Conservation (phyloP, 495 filamentous ascomycete species). For the Hypoxylon crocopeplum region DNA sequence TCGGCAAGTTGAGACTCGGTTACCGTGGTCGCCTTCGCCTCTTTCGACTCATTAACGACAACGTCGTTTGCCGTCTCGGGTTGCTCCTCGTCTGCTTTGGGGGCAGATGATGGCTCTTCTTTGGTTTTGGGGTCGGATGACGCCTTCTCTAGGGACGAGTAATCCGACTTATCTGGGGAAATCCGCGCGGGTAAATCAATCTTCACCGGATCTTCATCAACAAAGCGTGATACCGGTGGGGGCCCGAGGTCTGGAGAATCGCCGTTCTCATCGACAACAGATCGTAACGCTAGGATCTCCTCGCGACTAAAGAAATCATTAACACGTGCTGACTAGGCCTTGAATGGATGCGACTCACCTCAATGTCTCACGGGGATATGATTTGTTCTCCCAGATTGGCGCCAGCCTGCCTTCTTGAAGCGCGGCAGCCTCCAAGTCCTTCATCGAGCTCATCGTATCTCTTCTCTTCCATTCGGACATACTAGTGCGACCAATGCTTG, state of each 20-base stretch:
- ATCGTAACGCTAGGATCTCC: slow-evolving; percentile 56
- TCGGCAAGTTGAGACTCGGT: slow-evolving; percentile 6
- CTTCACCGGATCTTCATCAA: slow-evolving; percentile 68
- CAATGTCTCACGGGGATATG: slow-evolving; percentile 73
- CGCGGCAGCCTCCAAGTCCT: slow-evolving; percentile 60
- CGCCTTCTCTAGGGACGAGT: slow-evolving; percentile 25
- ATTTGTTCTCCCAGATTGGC: slow-evolving; percentile 83
- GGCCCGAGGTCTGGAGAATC: slow-evolving; percentile 73
- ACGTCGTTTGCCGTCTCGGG: slow-evolving; percentile 12
- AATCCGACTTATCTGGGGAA: slow-evolving; percentile 20
- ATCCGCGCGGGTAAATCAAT: slow-evolving; percentile 49
- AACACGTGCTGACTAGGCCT: slow-evolving; percentile 20
- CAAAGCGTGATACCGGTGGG: slow-evolving; percentile 67
- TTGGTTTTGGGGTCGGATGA: slow-evolving; percentile 17
- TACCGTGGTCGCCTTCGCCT: slow-evolving; percentile 36
- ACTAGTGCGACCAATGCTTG: slow-evolving; percentile 42
- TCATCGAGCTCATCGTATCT: slow-evolving; percentile 48
- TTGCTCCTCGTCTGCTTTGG: slow-evolving; percentile 21
- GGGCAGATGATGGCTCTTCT: slow-evolving; percentile 20
- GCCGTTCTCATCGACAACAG: slow-evolving; percentile 53
- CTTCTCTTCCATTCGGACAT: slow-evolving; percentile 54
- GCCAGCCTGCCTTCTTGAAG: slow-evolving; percentile 73
- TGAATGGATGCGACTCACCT: slow-evolving; percentile 60
- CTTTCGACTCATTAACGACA: slow-evolving; percentile 12
- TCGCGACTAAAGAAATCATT: slow-evolving; percentile 44